Evolutionary conservation across 78 protist genomes (phyloP).

Genomic region (Cyanophora paradoxa): DNA sequence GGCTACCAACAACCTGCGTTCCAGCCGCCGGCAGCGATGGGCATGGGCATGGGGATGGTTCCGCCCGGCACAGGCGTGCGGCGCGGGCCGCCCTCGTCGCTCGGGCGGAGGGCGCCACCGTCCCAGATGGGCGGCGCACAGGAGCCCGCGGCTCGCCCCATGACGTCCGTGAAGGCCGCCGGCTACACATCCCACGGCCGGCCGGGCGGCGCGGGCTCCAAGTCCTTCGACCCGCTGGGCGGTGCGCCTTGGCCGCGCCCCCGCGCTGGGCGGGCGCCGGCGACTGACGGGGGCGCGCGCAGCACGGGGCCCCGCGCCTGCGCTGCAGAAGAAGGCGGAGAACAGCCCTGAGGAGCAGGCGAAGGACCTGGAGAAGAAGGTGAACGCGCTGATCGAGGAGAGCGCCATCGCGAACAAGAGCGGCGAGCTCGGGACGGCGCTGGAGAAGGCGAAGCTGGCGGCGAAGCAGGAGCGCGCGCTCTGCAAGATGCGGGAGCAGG

Average conservation of each 20-base stretch:
- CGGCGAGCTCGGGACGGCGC: slow-evolving; percentile 17
- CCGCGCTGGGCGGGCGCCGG: slow-evolving; percentile 4
- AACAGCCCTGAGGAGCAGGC: slow-evolving; percentile 43
- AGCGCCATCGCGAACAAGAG: slow-evolving; percentile 16
- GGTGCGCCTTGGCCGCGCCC: not conserved
- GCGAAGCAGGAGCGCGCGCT: slow-evolving; percentile 50
- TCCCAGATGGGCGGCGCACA: not conserved
- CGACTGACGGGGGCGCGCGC: slow-evolving; percentile 1
- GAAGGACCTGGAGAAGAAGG: slow-evolving; percentile 29
- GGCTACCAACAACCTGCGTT: not conserved
- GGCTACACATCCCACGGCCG: slow-evolving; percentile 36
- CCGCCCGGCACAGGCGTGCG: not conserved
- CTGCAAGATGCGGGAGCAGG: slow-evolving; percentile 45
- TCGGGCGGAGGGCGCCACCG: not conserved
- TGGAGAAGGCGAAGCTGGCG: slow-evolving; percentile 60
- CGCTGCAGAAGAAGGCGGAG: slow-evolving; percentile 27
- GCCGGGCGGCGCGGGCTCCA: slow-evolving; percentile 1
- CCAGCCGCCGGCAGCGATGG: not conserved
- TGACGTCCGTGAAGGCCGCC: slow-evolving; percentile 55
- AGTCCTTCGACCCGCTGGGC: not conserved
- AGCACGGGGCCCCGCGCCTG: slow-evolving; percentile 33
- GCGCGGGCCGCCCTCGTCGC: not conserved
- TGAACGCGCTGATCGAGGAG: slow-evolving; percentile 52
- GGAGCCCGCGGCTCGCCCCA: slow-evolving; percentile 36
- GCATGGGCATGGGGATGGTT: not conserved